phyloP scores from a whole-genome alignment of 2,329 filamentous ascomycete genomes.

The Fusarium sarcochroum region DNA sequence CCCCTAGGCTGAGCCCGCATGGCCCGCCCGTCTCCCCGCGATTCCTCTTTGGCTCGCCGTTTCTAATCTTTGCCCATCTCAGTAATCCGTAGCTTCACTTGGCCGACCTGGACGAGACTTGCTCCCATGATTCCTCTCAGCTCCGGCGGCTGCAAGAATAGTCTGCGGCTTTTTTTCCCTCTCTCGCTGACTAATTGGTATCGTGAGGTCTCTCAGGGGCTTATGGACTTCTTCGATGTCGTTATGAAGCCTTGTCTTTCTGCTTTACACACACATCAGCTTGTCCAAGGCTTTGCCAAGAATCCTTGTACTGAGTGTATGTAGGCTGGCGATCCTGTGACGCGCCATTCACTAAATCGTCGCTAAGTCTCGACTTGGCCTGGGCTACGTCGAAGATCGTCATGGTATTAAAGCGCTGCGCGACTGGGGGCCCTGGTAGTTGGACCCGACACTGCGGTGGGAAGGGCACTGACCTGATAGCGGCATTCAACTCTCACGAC shows the following conservation, averaged over 20 bases:
- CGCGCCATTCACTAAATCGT: conserved; percentile 14
- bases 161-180: no score
- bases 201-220: not conserved
- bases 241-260: not conserved
- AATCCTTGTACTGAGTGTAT: not conserved
- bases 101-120: not conserved
- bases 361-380: conserved; percentile 1
- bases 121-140: not conserved
- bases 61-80: conserved; percentile 17
- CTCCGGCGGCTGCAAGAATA: not conserved
- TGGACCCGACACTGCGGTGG: conserved; percentile 44
- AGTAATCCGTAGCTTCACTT: conserved; percentile 25
- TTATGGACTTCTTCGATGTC: not conserved
- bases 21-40: conserved; percentile 34
- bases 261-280: not conserved
- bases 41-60: conserved; percentile 9
- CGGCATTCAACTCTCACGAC: conserved; percentile 14
- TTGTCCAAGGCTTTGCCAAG: not conserved
- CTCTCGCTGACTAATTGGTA: not conserved
- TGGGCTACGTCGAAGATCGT: conserved; percentile 33
- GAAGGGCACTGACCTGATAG: conserved; percentile 42
- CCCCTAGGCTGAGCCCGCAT: conserved; percentile 28
- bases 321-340: conserved; percentile 11
- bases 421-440: conserved; percentile 22
- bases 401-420: conserved; percentile 18